phyloP scores from a whole-genome alignment of 768 basidiomycete genomes.

The Panellus pusillus region DNA sequence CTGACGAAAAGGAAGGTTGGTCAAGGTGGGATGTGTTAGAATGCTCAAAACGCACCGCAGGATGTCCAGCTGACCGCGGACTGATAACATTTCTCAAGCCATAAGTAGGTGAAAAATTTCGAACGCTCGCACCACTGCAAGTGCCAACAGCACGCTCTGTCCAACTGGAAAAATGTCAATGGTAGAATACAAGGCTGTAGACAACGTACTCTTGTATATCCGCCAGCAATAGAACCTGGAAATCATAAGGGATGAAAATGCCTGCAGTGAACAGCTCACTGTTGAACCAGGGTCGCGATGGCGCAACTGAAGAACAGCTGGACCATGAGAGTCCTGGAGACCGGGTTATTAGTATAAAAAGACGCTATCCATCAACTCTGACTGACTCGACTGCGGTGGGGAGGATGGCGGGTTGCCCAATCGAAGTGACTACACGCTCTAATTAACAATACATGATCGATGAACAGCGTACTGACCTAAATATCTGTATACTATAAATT shows the following conservation, averaged over 20 bases:
- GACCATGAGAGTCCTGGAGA: constrained; percentile 18
- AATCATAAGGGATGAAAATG: neutral
- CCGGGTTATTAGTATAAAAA: neutral
- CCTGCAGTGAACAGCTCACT: neutral
- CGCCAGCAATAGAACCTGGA: constrained; percentile 21
- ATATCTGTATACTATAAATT: constrained; percentile 12
- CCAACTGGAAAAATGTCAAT: constrained; percentile 9
- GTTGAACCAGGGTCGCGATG: constrained; percentile 20
- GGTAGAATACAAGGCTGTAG: neutral
- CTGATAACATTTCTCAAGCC: neutral
- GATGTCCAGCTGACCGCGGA: constrained; percentile 19
- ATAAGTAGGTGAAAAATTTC: neutral
- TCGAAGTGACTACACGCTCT: constrained; percentile 1
- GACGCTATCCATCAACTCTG: neutral
- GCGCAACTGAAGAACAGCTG: constrained; percentile 22
- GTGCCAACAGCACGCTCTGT: constrained; percentile 1
- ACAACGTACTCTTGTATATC: constrained; percentile 16
- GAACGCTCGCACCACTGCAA: constrained; percentile 5
- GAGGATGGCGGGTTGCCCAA: constrained; percentile 3
- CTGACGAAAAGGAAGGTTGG: neutral
- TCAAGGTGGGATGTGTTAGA: neutral
- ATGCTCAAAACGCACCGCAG: constrained; percentile 1
- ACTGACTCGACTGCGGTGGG: constrained; percentile 9
- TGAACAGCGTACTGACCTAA: constrained; percentile 1
- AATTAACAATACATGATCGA: too few relatives aligned